These are phyloP conservation scores for Neurospora sublineolata DNA, from an alignment of 495 filamentous ascomycete species.

Conservation along the genomic window DNA sequence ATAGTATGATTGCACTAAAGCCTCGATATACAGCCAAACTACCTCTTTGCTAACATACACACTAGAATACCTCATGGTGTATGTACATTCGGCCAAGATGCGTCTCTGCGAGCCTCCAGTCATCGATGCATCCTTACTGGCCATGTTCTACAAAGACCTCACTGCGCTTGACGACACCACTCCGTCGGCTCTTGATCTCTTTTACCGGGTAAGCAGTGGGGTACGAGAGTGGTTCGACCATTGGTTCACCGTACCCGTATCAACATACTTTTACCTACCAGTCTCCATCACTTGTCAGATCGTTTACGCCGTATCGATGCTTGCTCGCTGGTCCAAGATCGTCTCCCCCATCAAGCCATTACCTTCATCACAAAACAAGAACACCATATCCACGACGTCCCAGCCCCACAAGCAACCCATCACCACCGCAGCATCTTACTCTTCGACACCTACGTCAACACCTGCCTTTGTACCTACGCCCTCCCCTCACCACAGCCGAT, in stretches of 20 bases:
- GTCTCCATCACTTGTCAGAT: constrained; percentile 26
- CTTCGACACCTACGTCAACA: background rate
- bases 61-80: background rate
- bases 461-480: background rate
- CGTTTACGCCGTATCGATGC: constrained; percentile 26
- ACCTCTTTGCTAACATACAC: background rate
- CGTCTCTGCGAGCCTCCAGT: constrained; percentile 21
- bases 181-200: constrained; percentile 18
- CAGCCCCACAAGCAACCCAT: background rate
- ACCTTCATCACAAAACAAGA: background rate
- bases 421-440: background rate
- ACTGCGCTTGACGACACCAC: constrained; percentile 18
- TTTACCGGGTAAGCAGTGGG: constrained; percentile 13
- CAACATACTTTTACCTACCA: constrained; percentile 27
- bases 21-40: background rate
- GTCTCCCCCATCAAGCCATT: background rate
- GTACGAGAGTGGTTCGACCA: constrained; percentile 29
- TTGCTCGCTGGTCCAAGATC: constrained; percentile 11
- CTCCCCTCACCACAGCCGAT: background rate
- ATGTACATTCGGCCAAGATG: constrained; percentile 16
- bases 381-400: background rate
- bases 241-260: constrained; percentile 28
- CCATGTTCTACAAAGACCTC: constrained; percentile 20
- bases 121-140: constrained; percentile 14
- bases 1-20: background rate